Percentiles rank a stretch among this genome's conserved stretches.
Conservation (phyloP, 257 asterid genomes). For the Ballota nigra region DNA sequence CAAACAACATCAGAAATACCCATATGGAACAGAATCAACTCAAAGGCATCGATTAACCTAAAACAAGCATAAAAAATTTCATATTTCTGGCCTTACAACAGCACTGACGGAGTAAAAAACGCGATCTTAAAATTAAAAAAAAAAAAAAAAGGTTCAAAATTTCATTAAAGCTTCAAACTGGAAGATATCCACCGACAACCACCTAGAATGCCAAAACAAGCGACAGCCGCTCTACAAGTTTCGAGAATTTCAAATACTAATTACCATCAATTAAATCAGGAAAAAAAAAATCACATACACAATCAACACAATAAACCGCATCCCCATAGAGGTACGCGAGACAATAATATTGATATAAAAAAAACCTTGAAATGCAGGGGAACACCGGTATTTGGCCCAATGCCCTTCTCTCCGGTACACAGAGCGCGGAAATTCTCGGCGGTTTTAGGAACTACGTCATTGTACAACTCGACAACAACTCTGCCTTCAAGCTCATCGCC, state of each 20-base stretch:
- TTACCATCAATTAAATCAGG: conserved; percentile 1
- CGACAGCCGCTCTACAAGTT: neutral
- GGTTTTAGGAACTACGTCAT: conserved; percentile 84
- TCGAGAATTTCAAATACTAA: neutral
- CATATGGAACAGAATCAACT: neutral
- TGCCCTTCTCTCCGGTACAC: conserved; percentile 96
- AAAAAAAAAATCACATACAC: neutral
- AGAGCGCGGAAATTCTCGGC: conserved; percentile 97
- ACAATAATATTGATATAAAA: neutral
- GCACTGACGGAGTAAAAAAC: neutral
- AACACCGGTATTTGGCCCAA: conserved; percentile 72
- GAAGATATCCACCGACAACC: conserved; percentile 10
- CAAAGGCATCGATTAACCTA: neutral
- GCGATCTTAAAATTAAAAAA: too few relatives aligned
- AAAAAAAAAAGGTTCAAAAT: too few relatives aligned
- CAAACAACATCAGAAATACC: conserved; percentile 12
- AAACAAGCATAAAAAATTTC: neutral
- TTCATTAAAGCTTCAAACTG: too few relatives aligned
- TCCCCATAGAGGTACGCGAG: neutral
- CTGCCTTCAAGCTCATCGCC: conserved; percentile 95
- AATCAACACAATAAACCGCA: too few relatives aligned
- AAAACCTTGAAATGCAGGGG: conserved; percentile 91
- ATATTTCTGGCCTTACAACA: neutral
- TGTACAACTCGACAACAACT: conserved; percentile 67
- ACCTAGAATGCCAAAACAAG: neutral